Evolutionary conservation across 352 stramenopile genomes (phyloP), one percentile per base, ranked within the genome.

Genomic region (Globisporangium uncinulatum): DNA sequence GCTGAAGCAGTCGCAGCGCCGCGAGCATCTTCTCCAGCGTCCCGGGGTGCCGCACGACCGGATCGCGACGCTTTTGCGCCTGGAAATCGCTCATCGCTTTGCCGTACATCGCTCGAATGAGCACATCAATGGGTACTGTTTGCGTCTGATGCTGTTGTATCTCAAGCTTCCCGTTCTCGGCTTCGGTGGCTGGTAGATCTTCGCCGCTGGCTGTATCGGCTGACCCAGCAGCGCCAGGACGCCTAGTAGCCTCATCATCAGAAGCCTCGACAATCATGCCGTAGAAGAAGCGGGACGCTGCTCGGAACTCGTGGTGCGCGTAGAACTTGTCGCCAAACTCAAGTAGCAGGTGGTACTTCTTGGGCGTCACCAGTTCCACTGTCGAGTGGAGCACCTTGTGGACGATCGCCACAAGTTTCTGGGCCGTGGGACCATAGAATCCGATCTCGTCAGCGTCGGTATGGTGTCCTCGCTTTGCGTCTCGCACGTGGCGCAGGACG

Each of bases 281-380:
- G 57, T 86, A 90, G 58, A 85, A 87, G 56, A 70, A 86, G 45
- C 41, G 43, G 3, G 65, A 73, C 0, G 80, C 78, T 11, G 78
- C 74, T 3, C 51, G 61, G 42, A 71, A 87, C 56, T 90, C 80
- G 4, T 72, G 49, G 14, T 58, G 46, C 2, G 66, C 63, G 31
- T 68, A 76, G 46, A 88, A 73, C 43, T 72, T 81, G 63, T 83
- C 73, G 0, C 78, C 77, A 34, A 85, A 70, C 6, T 39, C 21
- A 3, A 87, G 59, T 37, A 87, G 58, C 57, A 89, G 36, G 8
- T 59, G 51, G 11, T 51, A 41, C 37, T 87, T 87, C 56, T 80
- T 74, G 13, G 14, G 4, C 2, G 45, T 4, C 11, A 32, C 62
- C 31, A 87, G 54, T 42, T 85, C 71, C 3, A 73, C 59, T 6